Percentiles rank a stretch among this genome's conserved stretches.
Conservation (phyloP, 1,284 basidiomycete species). For the Amylostereum chailletii region DNA sequence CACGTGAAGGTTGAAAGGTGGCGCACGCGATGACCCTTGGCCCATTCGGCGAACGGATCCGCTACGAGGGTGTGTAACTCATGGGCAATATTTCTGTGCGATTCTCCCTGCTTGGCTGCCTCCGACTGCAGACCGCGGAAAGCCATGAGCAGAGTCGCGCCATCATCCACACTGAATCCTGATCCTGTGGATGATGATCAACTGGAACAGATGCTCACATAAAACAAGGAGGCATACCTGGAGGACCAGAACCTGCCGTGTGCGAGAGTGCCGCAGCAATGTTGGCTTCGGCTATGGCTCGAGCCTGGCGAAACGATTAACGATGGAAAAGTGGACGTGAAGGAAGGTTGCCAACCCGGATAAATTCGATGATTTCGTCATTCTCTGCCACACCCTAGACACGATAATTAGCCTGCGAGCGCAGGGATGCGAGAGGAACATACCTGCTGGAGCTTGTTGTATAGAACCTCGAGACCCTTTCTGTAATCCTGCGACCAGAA, state of each 20-base stretch:
- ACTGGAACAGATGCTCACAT: slow-evolving; percentile 3
- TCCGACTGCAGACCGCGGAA: slow-evolving; percentile 75
- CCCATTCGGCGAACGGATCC: slow-evolving; percentile 72
- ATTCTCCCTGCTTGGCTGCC: slow-evolving; percentile 54
- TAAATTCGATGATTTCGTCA: slow-evolving; percentile 73
- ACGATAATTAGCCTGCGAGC: slow-evolving; percentile 7
- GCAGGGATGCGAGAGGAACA: background rate
- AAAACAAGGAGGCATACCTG: slow-evolving; percentile 29
- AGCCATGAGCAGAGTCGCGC: slow-evolving; percentile 67
- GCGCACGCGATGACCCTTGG: slow-evolving; percentile 53
- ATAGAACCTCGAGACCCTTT: slow-evolving; percentile 71
- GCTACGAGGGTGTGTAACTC: slow-evolving; percentile 62
- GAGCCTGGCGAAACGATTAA: slow-evolving; percentile 35
- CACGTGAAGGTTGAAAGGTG: background rate
- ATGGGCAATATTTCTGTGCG: slow-evolving; percentile 56
- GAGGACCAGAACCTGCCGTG: slow-evolving; percentile 38
- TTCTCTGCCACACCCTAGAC: slow-evolving; percentile 68
- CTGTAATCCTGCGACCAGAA: slow-evolving; percentile 91
- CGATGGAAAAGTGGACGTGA: slow-evolving; percentile 5
- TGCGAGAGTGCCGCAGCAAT: slow-evolving; percentile 50
- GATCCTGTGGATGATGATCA: slow-evolving; percentile 26
- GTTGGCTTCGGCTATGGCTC: slow-evolving; percentile 54
- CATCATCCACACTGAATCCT: slow-evolving; percentile 71
- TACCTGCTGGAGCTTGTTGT: slow-evolving; percentile 72
- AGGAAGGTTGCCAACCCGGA: slow-evolving; percentile 47